phyloP scores from a whole-genome alignment of 2,329 filamentous ascomycete genomes.

The Remersonia thermophila region DNA sequence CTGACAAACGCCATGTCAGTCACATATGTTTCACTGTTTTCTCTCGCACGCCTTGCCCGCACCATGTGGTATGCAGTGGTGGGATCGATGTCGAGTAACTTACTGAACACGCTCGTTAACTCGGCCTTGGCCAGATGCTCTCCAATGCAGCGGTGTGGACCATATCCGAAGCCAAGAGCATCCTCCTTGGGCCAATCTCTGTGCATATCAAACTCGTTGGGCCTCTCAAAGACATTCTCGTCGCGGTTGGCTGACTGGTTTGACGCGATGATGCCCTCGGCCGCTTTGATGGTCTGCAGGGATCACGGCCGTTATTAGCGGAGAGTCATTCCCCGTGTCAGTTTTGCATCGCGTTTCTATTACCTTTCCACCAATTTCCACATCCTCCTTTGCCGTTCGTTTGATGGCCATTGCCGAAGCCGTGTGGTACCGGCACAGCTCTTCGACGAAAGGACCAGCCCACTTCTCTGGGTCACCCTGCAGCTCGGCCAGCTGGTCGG shows the following conservation, averaged over 20 bases:
- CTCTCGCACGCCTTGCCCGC: no score
- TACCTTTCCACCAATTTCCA: conserved; percentile 31
- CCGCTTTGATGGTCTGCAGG: conserved; percentile 25
- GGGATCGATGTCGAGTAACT: no score
- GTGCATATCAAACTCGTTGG: conserved; percentile 33
- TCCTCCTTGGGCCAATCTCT: conserved; percentile 24
- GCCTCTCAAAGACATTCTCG: conserved; percentile 28
- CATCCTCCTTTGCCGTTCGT: conserved; percentile 34
- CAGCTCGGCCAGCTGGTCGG: conserved; percentile 29
- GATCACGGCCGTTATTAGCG: no score
- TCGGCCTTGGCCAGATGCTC: conserved; percentile 32
- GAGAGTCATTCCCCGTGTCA: no score
- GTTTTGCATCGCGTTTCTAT: no score
- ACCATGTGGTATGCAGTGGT: no score
- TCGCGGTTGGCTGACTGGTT: conserved; percentile 37
- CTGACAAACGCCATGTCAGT: conserved; percentile 12
- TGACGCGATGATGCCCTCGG: conserved; percentile 34
- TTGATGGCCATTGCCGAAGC: conserved; percentile 35
- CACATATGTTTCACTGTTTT: no score
- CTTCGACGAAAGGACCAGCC: conserved; percentile 30
- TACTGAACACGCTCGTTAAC: conserved; percentile 31
- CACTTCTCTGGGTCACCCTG: conserved; percentile 26
- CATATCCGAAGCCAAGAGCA: conserved; percentile 34
- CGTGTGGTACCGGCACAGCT: conserved; percentile 37
- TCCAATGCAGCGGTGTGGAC: conserved; percentile 33